phyloP scores from a whole-genome alignment of 2,329 filamentous ascomycete species.

The Colletotrichum plurivorum region DNA sequence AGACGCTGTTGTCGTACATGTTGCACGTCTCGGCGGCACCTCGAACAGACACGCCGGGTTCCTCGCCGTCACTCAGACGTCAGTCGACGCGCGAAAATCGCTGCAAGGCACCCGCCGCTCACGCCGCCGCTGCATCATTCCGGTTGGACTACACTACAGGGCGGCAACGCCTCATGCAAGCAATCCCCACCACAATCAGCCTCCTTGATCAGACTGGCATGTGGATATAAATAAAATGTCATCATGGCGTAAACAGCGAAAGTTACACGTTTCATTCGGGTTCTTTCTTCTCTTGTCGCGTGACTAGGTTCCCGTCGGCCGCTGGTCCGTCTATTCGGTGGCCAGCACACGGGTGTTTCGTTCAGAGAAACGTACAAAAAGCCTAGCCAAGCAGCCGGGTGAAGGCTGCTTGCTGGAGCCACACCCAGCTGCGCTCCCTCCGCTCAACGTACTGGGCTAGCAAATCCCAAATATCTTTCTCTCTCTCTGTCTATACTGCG shows the following conservation, averaged over 20 bases:
- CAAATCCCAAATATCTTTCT: conserved; percentile 15
- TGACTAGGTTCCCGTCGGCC: neutral
- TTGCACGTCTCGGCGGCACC: too few species aligned
- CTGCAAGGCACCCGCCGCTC: neutral
- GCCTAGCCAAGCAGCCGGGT: neutral
- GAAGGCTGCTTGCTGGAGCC: neutral
- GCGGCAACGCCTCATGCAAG: neutral
- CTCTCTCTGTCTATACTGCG: conserved; percentile 32
- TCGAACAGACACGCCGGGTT: too few species aligned
- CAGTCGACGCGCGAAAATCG: neutral
- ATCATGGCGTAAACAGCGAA: neutral
- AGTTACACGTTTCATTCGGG: neutral
- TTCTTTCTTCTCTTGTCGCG: conserved; percentile 17
- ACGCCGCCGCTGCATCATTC: conserved; percentile 9
- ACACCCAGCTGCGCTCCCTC: neutral
- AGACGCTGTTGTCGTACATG: too few species aligned
- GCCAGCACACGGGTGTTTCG: conserved; percentile 22
- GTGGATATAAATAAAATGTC: too few species aligned
- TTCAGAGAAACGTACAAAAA: neutral
- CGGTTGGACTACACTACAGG: too few species aligned
- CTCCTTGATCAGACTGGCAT: too few species aligned
- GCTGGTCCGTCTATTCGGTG: conserved; percentile 11
- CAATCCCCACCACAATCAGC: too few species aligned
- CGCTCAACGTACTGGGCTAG: conserved; percentile 4
- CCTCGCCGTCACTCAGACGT: too few species aligned